Evolutionary conservation across 805 yeast species (phyloP).

Genomic region (Candida awuae): DNA sequence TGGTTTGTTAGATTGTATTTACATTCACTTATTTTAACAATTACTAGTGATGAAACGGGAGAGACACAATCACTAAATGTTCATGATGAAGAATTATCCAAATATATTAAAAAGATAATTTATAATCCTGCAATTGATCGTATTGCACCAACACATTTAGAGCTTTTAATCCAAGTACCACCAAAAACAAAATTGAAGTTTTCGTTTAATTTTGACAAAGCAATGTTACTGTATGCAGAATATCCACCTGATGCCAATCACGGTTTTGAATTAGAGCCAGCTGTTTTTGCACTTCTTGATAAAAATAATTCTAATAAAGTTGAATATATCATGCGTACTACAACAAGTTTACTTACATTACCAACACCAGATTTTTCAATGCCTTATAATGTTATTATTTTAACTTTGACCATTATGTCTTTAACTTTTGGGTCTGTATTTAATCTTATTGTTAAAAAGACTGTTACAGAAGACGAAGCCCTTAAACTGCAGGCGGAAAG

Average conservation of each 20-base stretch:
- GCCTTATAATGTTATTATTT: constrained; percentile 95
- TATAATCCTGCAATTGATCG: constrained; percentile 79
- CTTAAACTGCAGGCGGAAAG: constrained; percentile 25
- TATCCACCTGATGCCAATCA: constrained; percentile 99
- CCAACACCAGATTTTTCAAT: constrained; percentile 98
- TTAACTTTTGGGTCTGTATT: constrained; percentile 81
- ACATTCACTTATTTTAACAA: constrained; percentile 48
- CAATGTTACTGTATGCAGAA: constrained; percentile 74
- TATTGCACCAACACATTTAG: constrained; percentile 73
- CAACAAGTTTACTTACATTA: constrained; percentile 75
- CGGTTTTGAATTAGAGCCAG: constrained; percentile 92
- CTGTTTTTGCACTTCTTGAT: constrained; percentile 55
- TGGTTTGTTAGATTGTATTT: constrained; percentile 87
- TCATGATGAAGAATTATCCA: constrained; percentile 24
- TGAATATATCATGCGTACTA: constrained; percentile 58
- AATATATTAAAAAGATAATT: constrained; percentile 42
- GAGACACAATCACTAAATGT: constrained; percentile 15
- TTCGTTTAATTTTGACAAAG: constrained; percentile 78
- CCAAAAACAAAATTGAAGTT: constrained; percentile 51
- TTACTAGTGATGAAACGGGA: constrained; percentile 15
- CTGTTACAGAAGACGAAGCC: constrained; percentile 68
- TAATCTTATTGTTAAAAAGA: constrained; percentile 65
- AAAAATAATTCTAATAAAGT: constrained; percentile 12
- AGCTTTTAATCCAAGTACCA: constrained; percentile 58
- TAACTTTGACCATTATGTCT: constrained; percentile 91